Base-by-base conservation (phyloP, 179 eudicot genomes). In the Heliamphora ciliata region DNA sequence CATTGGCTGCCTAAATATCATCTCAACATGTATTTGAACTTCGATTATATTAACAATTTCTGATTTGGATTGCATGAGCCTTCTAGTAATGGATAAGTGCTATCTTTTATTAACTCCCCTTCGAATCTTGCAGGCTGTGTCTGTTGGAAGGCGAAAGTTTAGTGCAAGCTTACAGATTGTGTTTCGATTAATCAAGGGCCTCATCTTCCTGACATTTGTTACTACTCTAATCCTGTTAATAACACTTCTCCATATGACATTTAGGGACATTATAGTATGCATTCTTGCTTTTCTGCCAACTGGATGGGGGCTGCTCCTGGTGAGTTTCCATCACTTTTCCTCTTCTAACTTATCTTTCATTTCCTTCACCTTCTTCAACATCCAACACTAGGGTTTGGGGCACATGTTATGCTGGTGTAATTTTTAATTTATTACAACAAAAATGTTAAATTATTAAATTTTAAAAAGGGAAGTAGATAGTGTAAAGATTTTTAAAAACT, bases 231-330 rank as follows among this genome's bases (percentile, higher is more conserved):
- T 87, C 46, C 86, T 87, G n/a, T 86, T 95, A 44, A 84, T 95
- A 82, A 91, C 87, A 51, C 66, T 91, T 67, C 89, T 90, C 9
- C 91, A 89, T 48, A 88, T 93, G 95, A 93, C 95, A 55, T 76
- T 95, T 55, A 88, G 81, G 81, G 98, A 95, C 81, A 86, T 95
- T 68, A 82, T 95, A 73, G 91, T 93, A 65, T 92, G 97, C 87
- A 88, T 95, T 78, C 94, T 95, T 63, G 98, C 98, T 63, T 95
- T 95, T 88, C 90, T 93, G 98, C 98, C 98, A 8, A 93, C 98
- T 11, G 98, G 98, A 76, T 95, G 98, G 98, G 98, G 98, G 63
- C 76, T 95, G 84, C 98, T 95, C 80, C 84, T 82, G 97, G 98
- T 95, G 78, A 91, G 93, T 71, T 6, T 13, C 61, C 9, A 7